These are phyloP conservation scores for Boletus reticulatus DNA, from an alignment of 768 basidiomycete genomes.

Conservation along the genomic window DNA sequence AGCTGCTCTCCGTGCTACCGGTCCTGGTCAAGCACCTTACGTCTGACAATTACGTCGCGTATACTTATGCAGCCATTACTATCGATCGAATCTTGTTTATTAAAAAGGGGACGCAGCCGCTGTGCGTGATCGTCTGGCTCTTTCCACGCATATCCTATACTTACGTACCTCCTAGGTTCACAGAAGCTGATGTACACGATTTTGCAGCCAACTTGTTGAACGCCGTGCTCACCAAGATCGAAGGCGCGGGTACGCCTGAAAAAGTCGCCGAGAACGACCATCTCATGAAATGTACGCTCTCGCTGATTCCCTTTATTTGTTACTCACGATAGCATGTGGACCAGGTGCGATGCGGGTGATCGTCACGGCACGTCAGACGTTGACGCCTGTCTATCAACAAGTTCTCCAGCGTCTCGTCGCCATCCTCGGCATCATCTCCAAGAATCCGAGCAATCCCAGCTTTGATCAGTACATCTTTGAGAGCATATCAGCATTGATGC, in stretches of 20 bases:
- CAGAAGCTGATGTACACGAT: slow-evolving; percentile 82
- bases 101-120: slow-evolving; percentile 67
- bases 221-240: slow-evolving; percentile 77
- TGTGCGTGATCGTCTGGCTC: slow-evolving; percentile 49
- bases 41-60: slow-evolving; percentile 87
- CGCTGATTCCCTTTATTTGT: neutral
- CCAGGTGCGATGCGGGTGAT: slow-evolving; percentile 94
- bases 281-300: slow-evolving; percentile 86
- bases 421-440: slow-evolving; percentile 85
- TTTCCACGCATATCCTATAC: neutral
- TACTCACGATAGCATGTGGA: neutral
- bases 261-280: slow-evolving; percentile 98
- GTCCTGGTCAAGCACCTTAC: slow-evolving; percentile 78
- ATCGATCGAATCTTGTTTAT: slow-evolving; percentile 94
- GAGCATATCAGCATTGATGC: slow-evolving; percentile 89
- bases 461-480: slow-evolving; percentile 99
- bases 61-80: slow-evolving; percentile 97
- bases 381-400: slow-evolving; percentile 65
- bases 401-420: slow-evolving; percentile 71
- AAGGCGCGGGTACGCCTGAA: slow-evolving; percentile 75
- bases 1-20: slow-evolving; percentile 89
- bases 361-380: slow-evolving; percentile 77
- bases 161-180: slow-evolving; percentile 54
- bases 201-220: slow-evolving; percentile 72
- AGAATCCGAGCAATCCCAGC: slow-evolving; percentile 95